Percentiles rank a stretch among this genome's conserved stretches.
phyloP scores from a whole-genome alignment of 192 early-diverging fungal genomes.

The Coemansia sp. region DNA sequence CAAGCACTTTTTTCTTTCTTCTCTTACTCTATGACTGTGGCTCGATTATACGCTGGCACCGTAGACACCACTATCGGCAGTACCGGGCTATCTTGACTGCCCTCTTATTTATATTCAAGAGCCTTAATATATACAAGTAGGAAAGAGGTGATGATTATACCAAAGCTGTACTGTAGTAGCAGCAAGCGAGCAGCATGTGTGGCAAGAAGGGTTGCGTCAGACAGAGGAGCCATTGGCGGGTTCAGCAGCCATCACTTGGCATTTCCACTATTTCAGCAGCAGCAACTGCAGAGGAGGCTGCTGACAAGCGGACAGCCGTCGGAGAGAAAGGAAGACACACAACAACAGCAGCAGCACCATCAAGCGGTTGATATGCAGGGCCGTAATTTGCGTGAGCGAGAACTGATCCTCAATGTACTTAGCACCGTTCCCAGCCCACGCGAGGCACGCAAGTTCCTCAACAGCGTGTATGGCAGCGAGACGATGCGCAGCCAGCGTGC shows the following conservation, averaged over 20 bases:
- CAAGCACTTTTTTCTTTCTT: not conserved
- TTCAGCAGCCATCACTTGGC: too few relatives aligned
- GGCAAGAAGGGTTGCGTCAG: not conserved
- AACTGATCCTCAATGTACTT: slow-evolving; percentile 52
- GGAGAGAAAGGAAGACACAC: not conserved
- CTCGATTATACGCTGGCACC: slow-evolving; percentile 1
- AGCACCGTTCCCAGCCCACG: slow-evolving; percentile 52
- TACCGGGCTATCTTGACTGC: too few relatives aligned
- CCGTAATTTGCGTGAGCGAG: slow-evolving; percentile 28
- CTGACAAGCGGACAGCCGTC: not conserved
- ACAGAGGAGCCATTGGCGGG: too few relatives aligned
- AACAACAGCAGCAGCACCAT: too few relatives aligned
- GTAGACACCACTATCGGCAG: not conserved
- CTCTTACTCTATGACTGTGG: not conserved
- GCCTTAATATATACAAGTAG: too few relatives aligned
- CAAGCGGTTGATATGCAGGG: not conserved
- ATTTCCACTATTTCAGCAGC: too few relatives aligned
- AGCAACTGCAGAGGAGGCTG: not conserved
- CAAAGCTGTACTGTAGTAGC: not conserved
- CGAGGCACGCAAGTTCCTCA: slow-evolving; percentile 54
- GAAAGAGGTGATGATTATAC: not conserved
- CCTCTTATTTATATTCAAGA: too few relatives aligned
- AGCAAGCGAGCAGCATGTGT: not conserved
- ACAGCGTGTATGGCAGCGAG: slow-evolving; percentile 43
- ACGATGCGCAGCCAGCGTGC: slow-evolving; percentile 47